These are phyloP conservation scores for Cronartium quercuum DNA, from an alignment of 1,284 basidiomycete genomes.

Conservation along the genomic window DNA sequence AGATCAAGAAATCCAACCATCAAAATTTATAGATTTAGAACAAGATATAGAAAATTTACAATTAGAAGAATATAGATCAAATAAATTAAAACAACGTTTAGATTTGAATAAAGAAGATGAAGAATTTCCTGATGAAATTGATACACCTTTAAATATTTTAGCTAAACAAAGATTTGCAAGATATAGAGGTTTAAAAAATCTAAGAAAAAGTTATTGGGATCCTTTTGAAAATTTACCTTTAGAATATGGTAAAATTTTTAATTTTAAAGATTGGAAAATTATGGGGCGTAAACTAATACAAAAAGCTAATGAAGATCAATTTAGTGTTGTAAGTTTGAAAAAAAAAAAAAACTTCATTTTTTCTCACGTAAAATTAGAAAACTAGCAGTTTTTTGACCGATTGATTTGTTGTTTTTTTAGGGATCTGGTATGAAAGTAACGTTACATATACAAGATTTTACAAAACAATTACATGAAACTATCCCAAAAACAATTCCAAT, in stretches of 20 bases:
- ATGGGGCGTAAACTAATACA: conserved; percentile 67
- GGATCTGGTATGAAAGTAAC: conserved; percentile 21
- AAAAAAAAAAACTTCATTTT: no score
- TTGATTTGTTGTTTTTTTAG: not conserved
- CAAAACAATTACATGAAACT: conserved; percentile 3
- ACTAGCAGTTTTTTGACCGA: not conserved
- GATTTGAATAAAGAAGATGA: conserved; percentile 57
- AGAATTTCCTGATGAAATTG: conserved; percentile 93
- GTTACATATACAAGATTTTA: conserved; percentile 23
- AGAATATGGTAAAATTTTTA: conserved; percentile 92
- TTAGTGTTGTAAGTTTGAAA: conserved; percentile 21
- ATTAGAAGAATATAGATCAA: conserved; percentile 36
- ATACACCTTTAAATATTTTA: conserved; percentile 81
- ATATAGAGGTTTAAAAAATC: conserved; percentile 82
- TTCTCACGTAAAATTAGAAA: not conserved
- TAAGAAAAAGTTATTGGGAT: conserved; percentile 95
- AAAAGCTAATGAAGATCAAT: conserved; percentile 33
- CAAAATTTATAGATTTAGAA: conserved; percentile 37
- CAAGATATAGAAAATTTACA: conserved; percentile 45
- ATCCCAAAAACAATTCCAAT: conserved; percentile 55
- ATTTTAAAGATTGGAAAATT: conserved; percentile 88
- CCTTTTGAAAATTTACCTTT: conserved; percentile 90
- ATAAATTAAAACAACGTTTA: conserved; percentile 11
- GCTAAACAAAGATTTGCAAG: conserved; percentile 84
- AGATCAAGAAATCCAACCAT: conserved; percentile 46